These are phyloP conservation scores for Sungouiozyma intestinalis DNA, from an alignment of 805 yeast species.

Conservation along the genomic window DNA sequence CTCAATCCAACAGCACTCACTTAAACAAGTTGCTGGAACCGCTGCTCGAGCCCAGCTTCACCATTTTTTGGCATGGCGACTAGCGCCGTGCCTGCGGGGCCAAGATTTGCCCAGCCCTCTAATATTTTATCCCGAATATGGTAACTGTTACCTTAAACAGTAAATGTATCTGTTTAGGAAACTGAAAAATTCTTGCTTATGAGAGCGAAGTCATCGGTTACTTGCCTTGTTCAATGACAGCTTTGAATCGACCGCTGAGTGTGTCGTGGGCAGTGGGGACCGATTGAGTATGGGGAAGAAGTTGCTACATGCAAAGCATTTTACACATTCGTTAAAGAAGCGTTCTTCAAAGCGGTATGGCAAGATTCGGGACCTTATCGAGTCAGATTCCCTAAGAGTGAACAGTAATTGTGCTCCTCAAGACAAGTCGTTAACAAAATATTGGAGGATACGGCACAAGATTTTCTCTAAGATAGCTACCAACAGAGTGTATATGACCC, in stretches of 20 bases:
- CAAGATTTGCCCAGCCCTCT: not conserved
- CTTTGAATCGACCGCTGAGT: not conserved
- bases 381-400: constrained; percentile 10
- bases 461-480: constrained; percentile 56
- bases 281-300: constrained; percentile 8
- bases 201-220: constrained; percentile 4
- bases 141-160: not conserved
- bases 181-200: not conserved
- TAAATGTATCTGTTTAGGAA: not conserved
- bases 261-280: too few species aligned
- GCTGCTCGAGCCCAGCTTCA: not conserved
- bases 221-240: too few species aligned
- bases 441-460: constrained; percentile 51
- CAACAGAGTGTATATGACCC: constrained; percentile 51
- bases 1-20: not conserved
- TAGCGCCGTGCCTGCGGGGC: not conserved
- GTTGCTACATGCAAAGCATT: constrained; percentile 8
- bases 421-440: constrained; percentile 30
- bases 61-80: not conserved
- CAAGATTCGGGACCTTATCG: constrained; percentile 6
- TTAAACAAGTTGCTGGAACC: not conserved
- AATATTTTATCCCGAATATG: not conserved
- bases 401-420: constrained; percentile 10
- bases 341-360: constrained; percentile 8
- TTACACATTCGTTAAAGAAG: constrained; percentile 5